A percentile compares a stretch with the other conserved stretches of the same genome.
Evolutionary conservation across 208 protist genomes (phyloP).

Genomic region (Wallacemonas sp.): DNA sequence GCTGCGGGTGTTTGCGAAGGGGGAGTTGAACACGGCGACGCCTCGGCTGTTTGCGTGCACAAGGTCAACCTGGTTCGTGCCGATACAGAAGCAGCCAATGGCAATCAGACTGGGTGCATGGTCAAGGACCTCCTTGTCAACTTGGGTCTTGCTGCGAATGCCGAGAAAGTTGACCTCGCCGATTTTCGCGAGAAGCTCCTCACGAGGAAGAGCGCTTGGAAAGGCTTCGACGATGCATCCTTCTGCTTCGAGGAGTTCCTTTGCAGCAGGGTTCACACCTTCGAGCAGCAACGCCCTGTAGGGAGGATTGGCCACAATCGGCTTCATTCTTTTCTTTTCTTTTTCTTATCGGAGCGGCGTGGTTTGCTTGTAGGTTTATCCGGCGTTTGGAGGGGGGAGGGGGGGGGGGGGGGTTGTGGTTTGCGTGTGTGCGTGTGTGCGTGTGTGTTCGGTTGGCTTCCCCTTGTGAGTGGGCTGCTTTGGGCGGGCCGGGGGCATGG

Average conservation of each 20-base stretch:
- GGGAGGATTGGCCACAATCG: constrained; percentile 36
- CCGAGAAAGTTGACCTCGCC: constrained; percentile 89
- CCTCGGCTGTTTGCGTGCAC: constrained; percentile 66
- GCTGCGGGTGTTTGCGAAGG: constrained; percentile 94
- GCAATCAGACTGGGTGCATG: constrained; percentile 76
- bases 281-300: constrained; percentile 86
- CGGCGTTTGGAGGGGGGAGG: no score
- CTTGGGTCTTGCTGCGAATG: constrained; percentile 91
- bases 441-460: no score
- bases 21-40: constrained; percentile 95
- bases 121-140: constrained; percentile 79
- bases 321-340: constrained; percentile 34
- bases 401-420: no score
- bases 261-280: constrained; percentile 74
- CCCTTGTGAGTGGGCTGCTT: no score
- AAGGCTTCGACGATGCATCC: constrained; percentile 82
- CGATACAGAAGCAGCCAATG: constrained; percentile 96
- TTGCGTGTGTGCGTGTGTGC: no score
- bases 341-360: no score
- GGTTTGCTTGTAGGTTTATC: no score
- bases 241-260: constrained; percentile 75
- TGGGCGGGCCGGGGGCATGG: no score
- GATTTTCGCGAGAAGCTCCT: constrained; percentile 83
- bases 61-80: constrained; percentile 94
- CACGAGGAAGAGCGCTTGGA: constrained; percentile 51